Evolutionary conservation across 805 yeast genomes (phyloP).

Genomic region (Hemisphaericaspora nanyangensis): DNA sequence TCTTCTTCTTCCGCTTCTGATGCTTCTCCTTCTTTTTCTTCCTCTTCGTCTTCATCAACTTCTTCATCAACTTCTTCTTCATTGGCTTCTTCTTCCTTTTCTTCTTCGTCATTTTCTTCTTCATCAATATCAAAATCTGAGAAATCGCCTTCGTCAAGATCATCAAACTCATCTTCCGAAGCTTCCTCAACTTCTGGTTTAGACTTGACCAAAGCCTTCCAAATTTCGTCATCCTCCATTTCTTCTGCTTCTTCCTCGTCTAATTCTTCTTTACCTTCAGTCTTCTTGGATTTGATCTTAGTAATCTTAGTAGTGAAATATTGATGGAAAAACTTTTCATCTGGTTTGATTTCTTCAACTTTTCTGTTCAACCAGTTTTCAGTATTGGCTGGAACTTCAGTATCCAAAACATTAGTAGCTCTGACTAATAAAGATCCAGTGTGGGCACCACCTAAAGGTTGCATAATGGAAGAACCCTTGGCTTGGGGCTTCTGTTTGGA

Average conservation of each 20-base stretch:
- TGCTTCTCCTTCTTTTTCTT: constrained; percentile 26
- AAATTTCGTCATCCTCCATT: constrained; percentile 67
- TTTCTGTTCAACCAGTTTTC: constrained; percentile 76
- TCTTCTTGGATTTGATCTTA: constrained; percentile 23
- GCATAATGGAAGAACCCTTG: constrained; percentile 95
- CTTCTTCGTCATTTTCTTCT: constrained; percentile 34
- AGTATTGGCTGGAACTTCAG: constrained; percentile 72
- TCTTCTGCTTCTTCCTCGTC: constrained; percentile 44
- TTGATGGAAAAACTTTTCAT: constrained; percentile 83
- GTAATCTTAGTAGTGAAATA: constrained; percentile 66
- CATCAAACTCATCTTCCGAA: constrained; percentile 30
- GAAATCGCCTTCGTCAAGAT: constrained; percentile 45
- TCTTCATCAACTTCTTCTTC: constrained; percentile 20
- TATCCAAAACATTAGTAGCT: constrained; percentile 44
- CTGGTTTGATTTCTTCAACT: constrained; percentile 69
- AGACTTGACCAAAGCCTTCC: constrained; percentile 74
- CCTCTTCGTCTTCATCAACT: constrained; percentile 14
- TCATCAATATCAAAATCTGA: constrained; percentile 40
- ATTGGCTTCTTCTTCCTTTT: constrained; percentile 26
- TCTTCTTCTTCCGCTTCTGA: constrained; percentile 17
- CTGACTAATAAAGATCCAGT: constrained; percentile 66
- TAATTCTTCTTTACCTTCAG: constrained; percentile 18
- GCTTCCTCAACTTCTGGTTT: constrained; percentile 57
- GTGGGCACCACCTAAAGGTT: constrained; percentile 86
- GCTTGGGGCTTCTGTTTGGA: constrained; percentile 71